Conservation (phyloP, 192 early-diverging fungal genomes). For the Irineochytrium annulatum region DNA sequence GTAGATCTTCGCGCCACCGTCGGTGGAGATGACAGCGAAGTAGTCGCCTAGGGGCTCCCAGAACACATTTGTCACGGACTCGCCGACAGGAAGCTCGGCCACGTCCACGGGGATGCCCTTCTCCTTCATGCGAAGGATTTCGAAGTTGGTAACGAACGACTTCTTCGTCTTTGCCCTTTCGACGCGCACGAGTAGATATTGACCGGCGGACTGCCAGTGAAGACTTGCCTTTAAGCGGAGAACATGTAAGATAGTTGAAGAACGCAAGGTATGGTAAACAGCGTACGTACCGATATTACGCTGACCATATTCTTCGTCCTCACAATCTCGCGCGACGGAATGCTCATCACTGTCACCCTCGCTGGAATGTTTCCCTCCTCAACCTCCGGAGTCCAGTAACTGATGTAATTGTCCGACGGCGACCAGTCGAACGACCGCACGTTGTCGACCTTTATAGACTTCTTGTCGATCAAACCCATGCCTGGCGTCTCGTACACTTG, state of each 20-base stretch:
- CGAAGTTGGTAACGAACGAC: slow-evolving; percentile 79
- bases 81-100: slow-evolving; percentile 69
- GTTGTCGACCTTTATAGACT: slow-evolving; percentile 77
- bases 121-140: slow-evolving; percentile 90
- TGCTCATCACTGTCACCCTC: slow-evolving; percentile 81
- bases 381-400: slow-evolving; percentile 87
- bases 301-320: slow-evolving; percentile 98
- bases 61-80: slow-evolving; percentile 80
- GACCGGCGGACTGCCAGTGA: slow-evolving; percentile 86
- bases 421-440: slow-evolving; percentile 55
- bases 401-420: slow-evolving; percentile 61
- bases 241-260: slow-evolving; percentile 3
- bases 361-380: slow-evolving; percentile 94
- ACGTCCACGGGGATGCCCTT: slow-evolving; percentile 96
- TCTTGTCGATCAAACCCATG: slow-evolving; percentile 92
- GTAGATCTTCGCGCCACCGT: slow-evolving; percentile 51
- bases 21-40: slow-evolving; percentile 83
- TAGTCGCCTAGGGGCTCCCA: slow-evolving; percentile 94
- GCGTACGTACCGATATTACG: slow-evolving; percentile 60
- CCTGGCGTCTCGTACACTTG: slow-evolving; percentile 89
- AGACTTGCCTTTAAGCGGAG: slow-evolving; percentile 58
- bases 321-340: slow-evolving; percentile 81
- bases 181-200: slow-evolving; percentile 89
- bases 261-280: not conserved
- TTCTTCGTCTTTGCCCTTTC: slow-evolving; percentile 94